phyloP scores from a whole-genome alignment of 2,329 filamentous ascomycete species.

The Exophiala alcalophila region DNA sequence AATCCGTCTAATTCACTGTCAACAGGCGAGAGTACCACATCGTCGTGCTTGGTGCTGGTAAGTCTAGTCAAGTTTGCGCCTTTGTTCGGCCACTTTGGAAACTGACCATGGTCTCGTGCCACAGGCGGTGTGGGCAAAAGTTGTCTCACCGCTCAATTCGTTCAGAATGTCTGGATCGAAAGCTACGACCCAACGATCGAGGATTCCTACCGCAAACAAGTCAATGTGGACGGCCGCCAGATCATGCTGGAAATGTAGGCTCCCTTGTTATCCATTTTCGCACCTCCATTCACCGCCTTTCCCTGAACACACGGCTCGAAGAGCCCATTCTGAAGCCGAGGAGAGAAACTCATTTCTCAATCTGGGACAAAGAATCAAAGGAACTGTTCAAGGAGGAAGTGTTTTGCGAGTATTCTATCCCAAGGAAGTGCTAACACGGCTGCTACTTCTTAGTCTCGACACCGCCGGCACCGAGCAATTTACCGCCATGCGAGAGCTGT shows the following conservation, averaged over 20 bases:
- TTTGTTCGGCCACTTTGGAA: constrained; percentile 5
- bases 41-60: constrained; percentile 76
- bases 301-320: too few species aligned
- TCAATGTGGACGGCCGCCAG: constrained; percentile 85
- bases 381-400: too few species aligned
- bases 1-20: constrained; percentile 5
- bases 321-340: too few species aligned
- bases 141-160: constrained; percentile 89
- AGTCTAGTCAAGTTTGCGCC: constrained; percentile 32
- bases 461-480: constrained; percentile 92
- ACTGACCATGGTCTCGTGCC: constrained; percentile 18
- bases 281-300: too few species aligned
- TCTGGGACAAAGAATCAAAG: constrained; percentile 90
- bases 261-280: constrained; percentile 8
- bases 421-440: too few species aligned
- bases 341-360: too few species aligned
- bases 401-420: constrained; percentile 82
- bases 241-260: constrained; percentile 84
- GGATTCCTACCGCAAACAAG: constrained; percentile 83
- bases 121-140: constrained; percentile 87
- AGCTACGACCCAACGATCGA: constrained; percentile 86
- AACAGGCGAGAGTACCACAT: constrained; percentile 74
- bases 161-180: constrained; percentile 92
- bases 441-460: constrained; percentile 67
- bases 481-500: constrained; percentile 65